Percentiles rank a stretch among this genome's conserved stretches.
Evolutionary conservation across 2,329 filamentous ascomycete genomes (phyloP).

Genomic region (Colletotrichum caudatum): DNA sequence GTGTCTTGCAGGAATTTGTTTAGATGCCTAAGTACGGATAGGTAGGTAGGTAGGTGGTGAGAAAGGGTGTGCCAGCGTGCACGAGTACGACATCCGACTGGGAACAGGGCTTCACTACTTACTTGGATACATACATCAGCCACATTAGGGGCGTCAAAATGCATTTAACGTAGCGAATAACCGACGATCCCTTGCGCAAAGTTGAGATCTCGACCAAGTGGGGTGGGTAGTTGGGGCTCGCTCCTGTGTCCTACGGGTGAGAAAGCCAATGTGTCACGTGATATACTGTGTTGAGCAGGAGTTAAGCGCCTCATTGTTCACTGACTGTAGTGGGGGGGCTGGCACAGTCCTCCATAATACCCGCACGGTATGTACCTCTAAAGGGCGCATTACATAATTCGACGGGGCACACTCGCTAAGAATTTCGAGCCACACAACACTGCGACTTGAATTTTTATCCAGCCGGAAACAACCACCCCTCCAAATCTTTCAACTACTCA

Average conservation of each 20-base stretch:
- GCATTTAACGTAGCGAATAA: not conserved
- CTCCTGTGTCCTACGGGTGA: not conserved
- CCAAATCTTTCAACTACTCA: conserved; percentile 57
- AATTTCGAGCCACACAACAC: conserved; percentile 47
- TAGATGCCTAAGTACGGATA: not conserved
- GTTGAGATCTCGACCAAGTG: not conserved
- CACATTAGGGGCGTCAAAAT: not conserved
- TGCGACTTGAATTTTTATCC: conserved; percentile 48
- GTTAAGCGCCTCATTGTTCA: too few relatives aligned
- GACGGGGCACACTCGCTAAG: conserved; percentile 42
- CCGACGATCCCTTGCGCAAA: not conserved
- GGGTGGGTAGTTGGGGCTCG: conserved; percentile 8
- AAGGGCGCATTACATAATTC: conserved; percentile 32
- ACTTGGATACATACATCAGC: not conserved
- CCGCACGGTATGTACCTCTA: not conserved
- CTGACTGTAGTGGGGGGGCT: conserved; percentile 18
- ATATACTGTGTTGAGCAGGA: not conserved
- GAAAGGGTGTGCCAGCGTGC: not conserved
- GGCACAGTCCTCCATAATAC: not conserved
- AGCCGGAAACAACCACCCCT: conserved; percentile 52
- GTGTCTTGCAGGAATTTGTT: not conserved
- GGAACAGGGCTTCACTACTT: not conserved
- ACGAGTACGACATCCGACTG: not conserved
- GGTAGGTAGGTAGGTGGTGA: too few relatives aligned
- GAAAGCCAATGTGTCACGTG: conserved; percentile 2